Evolutionary conservation across 345 rosid species (phyloP).

Genomic region (Ceriops decandra): DNA sequence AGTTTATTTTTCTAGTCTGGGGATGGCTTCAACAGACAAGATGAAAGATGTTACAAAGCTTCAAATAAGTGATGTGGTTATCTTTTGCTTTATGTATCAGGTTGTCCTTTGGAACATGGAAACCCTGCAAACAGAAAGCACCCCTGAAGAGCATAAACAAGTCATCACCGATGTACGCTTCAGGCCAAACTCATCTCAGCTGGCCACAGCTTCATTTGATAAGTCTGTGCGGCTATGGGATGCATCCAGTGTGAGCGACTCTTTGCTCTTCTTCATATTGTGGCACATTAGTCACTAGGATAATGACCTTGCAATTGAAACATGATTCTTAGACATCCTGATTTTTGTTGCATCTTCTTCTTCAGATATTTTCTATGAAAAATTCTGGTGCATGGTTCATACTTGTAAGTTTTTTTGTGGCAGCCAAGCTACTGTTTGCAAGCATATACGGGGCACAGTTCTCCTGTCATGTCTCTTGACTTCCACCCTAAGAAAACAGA

Average conservation of each 20-base stretch:
- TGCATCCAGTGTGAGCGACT: conserved; percentile 42
- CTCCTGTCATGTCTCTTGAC: conserved; percentile 61
- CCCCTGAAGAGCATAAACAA: conserved; percentile 51
- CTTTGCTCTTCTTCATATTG: conserved; percentile 10
- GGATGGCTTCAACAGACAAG: no score
- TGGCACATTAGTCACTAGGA: not conserved
- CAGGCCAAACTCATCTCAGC: conserved; percentile 63
- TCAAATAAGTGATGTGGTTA: not conserved
- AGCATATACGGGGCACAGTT: conserved; percentile 45
- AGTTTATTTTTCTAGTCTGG: no score
- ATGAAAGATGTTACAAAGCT: not conserved
- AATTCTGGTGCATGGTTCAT: not conserved
- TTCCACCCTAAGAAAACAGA: conserved; percentile 67
- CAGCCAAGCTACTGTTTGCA: conserved; percentile 53
- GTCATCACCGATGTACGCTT: conserved; percentile 70
- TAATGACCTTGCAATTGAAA: not conserved
- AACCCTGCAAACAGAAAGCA: conserved; percentile 44
- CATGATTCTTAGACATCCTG: not conserved
- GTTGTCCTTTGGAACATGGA: conserved; percentile 69
- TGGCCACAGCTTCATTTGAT: conserved; percentile 64
- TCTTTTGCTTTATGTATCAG: conserved; percentile 28
- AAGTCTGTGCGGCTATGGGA: conserved; percentile 72
- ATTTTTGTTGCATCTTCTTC: no score
- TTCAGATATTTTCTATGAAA: no score
- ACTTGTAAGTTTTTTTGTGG: conserved; percentile 11